Percentiles rank a stretch among this genome's conserved stretches.
Conservation (phyloP, 768 basidiomycete genomes). For the Kwoniella dejecticola region DNA sequence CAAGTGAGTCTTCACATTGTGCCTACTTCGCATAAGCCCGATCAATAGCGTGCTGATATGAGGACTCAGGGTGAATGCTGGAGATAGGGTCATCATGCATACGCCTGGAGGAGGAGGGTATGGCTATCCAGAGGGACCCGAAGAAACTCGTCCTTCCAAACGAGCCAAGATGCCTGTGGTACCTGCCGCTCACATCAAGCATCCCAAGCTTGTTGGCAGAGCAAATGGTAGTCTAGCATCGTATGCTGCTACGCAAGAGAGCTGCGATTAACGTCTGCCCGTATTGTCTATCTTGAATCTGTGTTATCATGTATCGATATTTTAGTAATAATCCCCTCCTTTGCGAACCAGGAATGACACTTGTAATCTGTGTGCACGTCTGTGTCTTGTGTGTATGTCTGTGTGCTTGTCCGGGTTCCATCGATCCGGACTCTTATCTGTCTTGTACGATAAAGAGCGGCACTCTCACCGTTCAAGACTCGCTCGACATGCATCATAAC, state of each 20-base stretch:
- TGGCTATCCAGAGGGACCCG: constrained; percentile 12
- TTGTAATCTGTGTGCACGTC: no score
- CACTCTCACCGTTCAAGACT: no score
- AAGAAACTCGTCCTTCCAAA: constrained; percentile 1
- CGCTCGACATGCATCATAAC: no score
- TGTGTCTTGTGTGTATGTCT: no score
- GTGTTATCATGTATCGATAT: background rate
- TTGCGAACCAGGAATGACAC: no score
- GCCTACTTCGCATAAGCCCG: background rate
- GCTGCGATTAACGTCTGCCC: constrained; percentile 1
- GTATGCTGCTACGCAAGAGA: constrained; percentile 10
- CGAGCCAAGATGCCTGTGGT: background rate
- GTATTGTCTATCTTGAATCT: no score
- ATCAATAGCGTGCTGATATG: background rate
- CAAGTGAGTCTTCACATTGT: background rate
- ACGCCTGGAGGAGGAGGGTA: constrained; percentile 44
- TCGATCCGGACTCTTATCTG: no score
- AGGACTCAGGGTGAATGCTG: background rate
- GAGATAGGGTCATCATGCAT: constrained; percentile 13
- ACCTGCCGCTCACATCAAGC: constrained; percentile 6
- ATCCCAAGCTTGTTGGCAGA: constrained; percentile 8
- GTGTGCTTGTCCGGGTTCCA: no score
- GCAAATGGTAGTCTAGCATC: constrained; percentile 14
- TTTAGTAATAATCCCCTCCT: no score
- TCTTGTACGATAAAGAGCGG: no score